Evolutionary conservation across 345 rosid genomes (phyloP).

Genomic region (Hibiscus tridactylites): DNA sequence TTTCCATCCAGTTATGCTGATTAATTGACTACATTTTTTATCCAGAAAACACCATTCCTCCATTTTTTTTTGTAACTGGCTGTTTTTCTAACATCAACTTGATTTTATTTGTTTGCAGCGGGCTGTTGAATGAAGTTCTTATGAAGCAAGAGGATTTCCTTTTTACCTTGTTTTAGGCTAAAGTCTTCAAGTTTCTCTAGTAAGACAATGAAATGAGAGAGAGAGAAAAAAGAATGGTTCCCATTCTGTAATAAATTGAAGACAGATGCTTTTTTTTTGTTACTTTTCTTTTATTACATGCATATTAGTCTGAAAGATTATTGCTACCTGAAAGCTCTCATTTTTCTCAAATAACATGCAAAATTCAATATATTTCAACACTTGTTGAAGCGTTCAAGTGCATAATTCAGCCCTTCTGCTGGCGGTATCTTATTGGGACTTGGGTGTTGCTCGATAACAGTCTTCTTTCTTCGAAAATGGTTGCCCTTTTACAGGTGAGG

Average conservation of each 20-base stretch:
- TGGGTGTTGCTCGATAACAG: too few relatives aligned
- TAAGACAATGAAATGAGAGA: background rate
- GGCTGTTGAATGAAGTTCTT: background rate
- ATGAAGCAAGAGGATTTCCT: background rate
- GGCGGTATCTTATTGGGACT: too few relatives aligned
- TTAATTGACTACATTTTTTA: too few relatives aligned
- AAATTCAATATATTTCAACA: background rate
- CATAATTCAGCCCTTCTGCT: background rate
- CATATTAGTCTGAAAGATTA: background rate
- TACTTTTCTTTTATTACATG: background rate
- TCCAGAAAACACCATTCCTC: background rate
- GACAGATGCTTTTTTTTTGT: background rate
- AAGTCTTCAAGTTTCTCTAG: background rate
- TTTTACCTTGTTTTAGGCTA: background rate
- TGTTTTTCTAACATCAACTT: too few relatives aligned
- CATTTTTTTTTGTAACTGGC: background rate
- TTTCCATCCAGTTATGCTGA: background rate
- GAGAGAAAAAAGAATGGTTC: background rate
- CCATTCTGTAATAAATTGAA: background rate
- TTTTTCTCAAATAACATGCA: background rate
- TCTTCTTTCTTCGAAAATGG: too few relatives aligned
- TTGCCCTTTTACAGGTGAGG: too few relatives aligned
- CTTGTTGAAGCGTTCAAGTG: background rate
- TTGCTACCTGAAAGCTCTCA: background rate
- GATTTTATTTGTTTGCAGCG: background rate